Base-by-base conservation (phyloP, 805 yeast genomes). In the Zygoascus bituminiphila region DNA sequence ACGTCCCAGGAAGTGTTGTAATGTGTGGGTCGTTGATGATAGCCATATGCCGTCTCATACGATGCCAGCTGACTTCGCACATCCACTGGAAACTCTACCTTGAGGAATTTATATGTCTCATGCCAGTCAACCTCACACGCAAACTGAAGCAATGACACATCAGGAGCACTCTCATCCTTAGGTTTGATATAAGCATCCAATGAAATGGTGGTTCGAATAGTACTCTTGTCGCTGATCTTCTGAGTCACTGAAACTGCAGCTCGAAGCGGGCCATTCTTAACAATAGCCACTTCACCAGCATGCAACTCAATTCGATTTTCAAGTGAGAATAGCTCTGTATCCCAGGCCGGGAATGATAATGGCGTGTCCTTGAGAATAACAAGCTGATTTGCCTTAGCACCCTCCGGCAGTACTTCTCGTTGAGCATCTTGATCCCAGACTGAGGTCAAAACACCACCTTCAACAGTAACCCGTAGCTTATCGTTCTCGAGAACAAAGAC, bases 1-100 rank as follows among this genome's bases (percentile, higher is more conserved):
- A 84, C 83, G 60, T 91, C 98, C 98, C 98, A 91, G 0, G 87
- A 72, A 0, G 98, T 91, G 63, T 91, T 93, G 69, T 73, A 91
- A 66, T 91, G 97, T 0, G 98, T 91, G 43, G 98, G 95, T 56
- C 98, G 78, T 59, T 77, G 81, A 5, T 95, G 91, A 42, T 85
- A 67, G 47, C 98, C 98, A 66, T 86, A 91, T 64, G 89, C 96
- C 1, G 97, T 88, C 65, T 91, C 98, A 64, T 87, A 93, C 49
- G 81, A 78, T 1, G 96, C 98, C 47, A 61, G 73, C 19, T 89
- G 93, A 36, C 78, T 74, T 56, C 78, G 78, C 17, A 91, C 74
- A 24, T 85, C 84, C 19, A 91, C 95, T 1, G 97, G 96, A 68
- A 93, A 91, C 66, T 93, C 96, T 9, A 88, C 96, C 66, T 93